These are phyloP conservation scores for Taphrina populina DNA, from an alignment of 1,139 yeast genomes.

Conservation along the genomic window DNA sequence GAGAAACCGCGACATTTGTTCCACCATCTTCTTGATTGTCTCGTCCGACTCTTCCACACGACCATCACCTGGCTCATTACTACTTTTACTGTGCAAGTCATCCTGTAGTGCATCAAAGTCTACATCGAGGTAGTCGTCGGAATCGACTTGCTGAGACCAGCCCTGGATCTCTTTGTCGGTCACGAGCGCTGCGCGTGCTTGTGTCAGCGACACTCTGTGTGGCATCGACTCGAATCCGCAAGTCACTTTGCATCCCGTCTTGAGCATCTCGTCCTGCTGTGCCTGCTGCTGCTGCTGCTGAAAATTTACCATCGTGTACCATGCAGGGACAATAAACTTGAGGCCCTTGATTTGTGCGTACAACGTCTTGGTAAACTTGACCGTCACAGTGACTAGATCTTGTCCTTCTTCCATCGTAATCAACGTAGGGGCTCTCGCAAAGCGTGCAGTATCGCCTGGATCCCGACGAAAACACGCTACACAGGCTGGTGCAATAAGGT, in stretches of 20 bases:
- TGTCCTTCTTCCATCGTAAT: slow-evolving; percentile 37
- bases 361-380: slow-evolving; percentile 40
- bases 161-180: slow-evolving; percentile 40
- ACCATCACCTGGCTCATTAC: slow-evolving; percentile 28
- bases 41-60: slow-evolving; percentile 37
- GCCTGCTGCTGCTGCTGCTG: background rate
- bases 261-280: slow-evolving; percentile 18
- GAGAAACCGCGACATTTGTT: slow-evolving; percentile 42
- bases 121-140: slow-evolving; percentile 42
- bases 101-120: slow-evolving; percentile 38
- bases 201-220: background rate
- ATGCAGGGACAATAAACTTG: slow-evolving; percentile 36
- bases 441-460: slow-evolving; percentile 26
- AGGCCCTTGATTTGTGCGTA: slow-evolving; percentile 41
- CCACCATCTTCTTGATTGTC: slow-evolving; percentile 40
- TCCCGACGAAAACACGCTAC: slow-evolving; percentile 39
- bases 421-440: slow-evolving; percentile 16
- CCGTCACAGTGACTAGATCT: slow-evolving; percentile 41
- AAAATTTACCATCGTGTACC: slow-evolving; percentile 19
- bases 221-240: slow-evolving; percentile 41
- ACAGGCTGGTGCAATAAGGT: slow-evolving; percentile 38
- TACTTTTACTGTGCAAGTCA: slow-evolving; percentile 35
- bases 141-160: slow-evolving; percentile 41
- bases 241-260: slow-evolving; percentile 42
- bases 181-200: slow-evolving; percentile 28